phyloP scores from a whole-genome alignment of 768 basidiomycete genomes.

The Pleurotus ostreatus region DNA sequence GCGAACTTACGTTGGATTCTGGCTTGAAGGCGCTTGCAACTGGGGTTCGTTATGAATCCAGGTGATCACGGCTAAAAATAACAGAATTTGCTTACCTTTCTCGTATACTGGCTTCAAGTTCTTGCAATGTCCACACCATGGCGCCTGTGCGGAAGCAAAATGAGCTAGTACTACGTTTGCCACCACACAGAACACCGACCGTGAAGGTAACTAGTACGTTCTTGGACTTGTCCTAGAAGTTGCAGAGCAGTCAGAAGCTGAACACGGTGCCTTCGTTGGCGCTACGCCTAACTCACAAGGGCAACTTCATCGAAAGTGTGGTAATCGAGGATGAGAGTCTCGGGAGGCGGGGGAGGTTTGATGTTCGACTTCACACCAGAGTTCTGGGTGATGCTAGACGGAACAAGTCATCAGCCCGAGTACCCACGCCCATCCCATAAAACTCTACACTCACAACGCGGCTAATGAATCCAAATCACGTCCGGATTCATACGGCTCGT shows the following conservation, averaged over 20 bases:
- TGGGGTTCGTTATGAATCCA: conserved; percentile 17
- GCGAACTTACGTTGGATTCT: conserved; percentile 61
- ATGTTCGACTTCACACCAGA: conserved; percentile 84
- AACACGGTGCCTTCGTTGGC: neutral
- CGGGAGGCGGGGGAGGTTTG: conserved; percentile 77
- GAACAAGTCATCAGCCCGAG: neutral
- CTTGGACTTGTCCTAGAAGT: conserved; percentile 57
- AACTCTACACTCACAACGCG: conserved; percentile 53
- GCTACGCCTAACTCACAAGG: conserved; percentile 35
- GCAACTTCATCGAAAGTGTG: conserved; percentile 76
- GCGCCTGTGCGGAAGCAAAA: neutral
- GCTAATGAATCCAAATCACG: conserved; percentile 79
- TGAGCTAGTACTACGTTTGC: neutral
- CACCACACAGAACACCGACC: conserved; percentile 30
- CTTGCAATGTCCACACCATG: conserved; percentile 94
- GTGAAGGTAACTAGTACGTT: conserved; percentile 85
- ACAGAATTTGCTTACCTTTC: conserved; percentile 41
- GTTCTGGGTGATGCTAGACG: conserved; percentile 62
- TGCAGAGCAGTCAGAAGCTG: neutral
- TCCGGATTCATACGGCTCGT: conserved; percentile 68
- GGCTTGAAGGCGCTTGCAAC: conserved; percentile 76
- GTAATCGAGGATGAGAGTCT: conserved; percentile 60
- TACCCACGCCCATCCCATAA: neutral
- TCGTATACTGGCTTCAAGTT: conserved; percentile 83
- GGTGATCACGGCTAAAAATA: too few relatives aligned